These are phyloP conservation scores for Neopestalotiopsis rosae DNA, from an alignment of 2,329 filamentous ascomycete genomes.

Conservation along the genomic window DNA sequence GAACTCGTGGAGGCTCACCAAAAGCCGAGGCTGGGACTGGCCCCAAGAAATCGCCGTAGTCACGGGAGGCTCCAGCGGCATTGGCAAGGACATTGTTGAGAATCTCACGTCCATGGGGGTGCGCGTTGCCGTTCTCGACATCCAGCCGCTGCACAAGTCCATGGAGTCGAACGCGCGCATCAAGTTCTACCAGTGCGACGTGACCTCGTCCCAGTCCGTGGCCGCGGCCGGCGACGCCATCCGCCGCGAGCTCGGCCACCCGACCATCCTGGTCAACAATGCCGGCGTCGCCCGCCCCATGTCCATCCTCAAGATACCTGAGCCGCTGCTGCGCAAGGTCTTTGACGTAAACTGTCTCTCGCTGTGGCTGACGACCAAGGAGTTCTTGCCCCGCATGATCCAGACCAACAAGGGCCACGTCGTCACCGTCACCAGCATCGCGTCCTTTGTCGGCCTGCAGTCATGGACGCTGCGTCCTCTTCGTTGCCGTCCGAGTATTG, in stretches of 20 bases:
- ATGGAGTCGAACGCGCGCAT: slow-evolving; percentile 33
- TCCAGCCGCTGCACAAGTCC: slow-evolving; percentile 25
- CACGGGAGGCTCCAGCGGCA: slow-evolving; percentile 36
- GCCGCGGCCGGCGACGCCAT: slow-evolving; percentile 45
- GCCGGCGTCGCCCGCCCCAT: slow-evolving; percentile 46
- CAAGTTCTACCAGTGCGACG: slow-evolving; percentile 49
- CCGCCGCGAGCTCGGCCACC: slow-evolving; percentile 38
- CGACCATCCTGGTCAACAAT: slow-evolving; percentile 46
- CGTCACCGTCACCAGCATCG: slow-evolving; percentile 58
- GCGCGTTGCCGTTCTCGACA: slow-evolving; percentile 43
- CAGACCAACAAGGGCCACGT: slow-evolving; percentile 55
- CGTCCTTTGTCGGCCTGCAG: slow-evolving; percentile 58
- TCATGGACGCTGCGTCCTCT: slow-evolving; percentile 75
- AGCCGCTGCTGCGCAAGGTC: slow-evolving; percentile 44
- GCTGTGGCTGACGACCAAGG: slow-evolving; percentile 50
- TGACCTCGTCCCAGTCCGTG: slow-evolving; percentile 52
- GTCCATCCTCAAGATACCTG: slow-evolving; percentile 46
- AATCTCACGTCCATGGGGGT: slow-evolving; percentile 40
- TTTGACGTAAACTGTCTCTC: slow-evolving; percentile 54
- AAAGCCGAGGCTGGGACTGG: slow-evolving; percentile 30
- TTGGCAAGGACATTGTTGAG: slow-evolving; percentile 41
- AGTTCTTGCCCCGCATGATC: slow-evolving; percentile 56
- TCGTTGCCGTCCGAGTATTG: slow-evolving; percentile 83
- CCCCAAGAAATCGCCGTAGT: slow-evolving; percentile 33
- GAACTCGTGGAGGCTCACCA: slow-evolving; percentile 9